phyloP scores from a whole-genome alignment of 225 moss, liverwort and hornwort species.

The Lunularia cruciata region DNA sequence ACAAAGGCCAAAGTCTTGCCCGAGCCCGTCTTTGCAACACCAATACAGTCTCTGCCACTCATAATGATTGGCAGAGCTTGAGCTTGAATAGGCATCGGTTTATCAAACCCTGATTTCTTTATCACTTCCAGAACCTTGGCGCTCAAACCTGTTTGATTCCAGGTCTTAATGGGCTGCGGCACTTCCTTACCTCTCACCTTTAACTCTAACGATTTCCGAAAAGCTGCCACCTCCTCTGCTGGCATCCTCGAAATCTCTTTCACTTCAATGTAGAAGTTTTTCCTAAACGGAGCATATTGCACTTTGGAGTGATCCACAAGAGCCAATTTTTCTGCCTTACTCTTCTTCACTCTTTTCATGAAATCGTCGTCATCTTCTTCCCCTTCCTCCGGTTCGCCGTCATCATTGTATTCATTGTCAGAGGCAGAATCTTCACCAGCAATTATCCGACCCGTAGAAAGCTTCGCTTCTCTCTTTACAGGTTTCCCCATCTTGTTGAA shows the following conservation, averaged over 20 bases:
- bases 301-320: conserved; percentile 94
- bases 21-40: conserved; percentile 98
- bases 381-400: conserved; percentile 69
- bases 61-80: conserved; percentile 95
- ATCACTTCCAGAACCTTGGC: conserved; percentile 90
- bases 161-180: conserved; percentile 88
- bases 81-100: conserved; percentile 95
- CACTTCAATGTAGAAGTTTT: conserved; percentile 97
- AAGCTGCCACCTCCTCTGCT: conserved; percentile 66
- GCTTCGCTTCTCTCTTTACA: conserved; percentile 59
- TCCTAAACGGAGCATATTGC: conserved; percentile 77
- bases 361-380: conserved; percentile 97
- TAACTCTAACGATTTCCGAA: conserved; percentile 81
- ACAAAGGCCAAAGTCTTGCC: conserved; percentile 98
- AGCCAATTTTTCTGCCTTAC: conserved; percentile 93
- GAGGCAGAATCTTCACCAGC: conserved; percentile 96
- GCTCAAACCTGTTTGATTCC: conserved; percentile 99
- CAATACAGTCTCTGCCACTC: conserved; percentile 98
- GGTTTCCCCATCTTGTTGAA: conserved; percentile 62
- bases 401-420: conserved; percentile 76
- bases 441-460: conserved; percentile 73
- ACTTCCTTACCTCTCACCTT: conserved; percentile 98
- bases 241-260: conserved; percentile 94
- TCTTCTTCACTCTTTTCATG: conserved; percentile 97
- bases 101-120: conserved; percentile 83